Base-by-base conservation (phyloP, 1,284 basidiomycete species). In the Apiotrichum montevideense region DNA sequence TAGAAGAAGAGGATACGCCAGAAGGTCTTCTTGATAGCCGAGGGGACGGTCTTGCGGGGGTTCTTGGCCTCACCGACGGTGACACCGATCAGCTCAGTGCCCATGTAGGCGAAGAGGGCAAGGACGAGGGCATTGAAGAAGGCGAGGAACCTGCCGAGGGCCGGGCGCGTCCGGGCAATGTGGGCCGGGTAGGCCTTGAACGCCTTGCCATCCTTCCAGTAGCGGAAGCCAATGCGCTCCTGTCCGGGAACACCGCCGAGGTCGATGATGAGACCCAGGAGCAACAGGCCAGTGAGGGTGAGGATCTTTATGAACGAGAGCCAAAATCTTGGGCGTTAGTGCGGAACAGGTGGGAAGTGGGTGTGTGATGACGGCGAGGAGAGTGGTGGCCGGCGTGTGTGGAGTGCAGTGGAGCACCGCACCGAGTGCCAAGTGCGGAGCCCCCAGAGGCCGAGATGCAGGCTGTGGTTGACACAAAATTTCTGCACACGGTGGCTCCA, bases 1-100 rank as follows among this genome's bases (percentile, higher is more conserved):
- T 89, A 90, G 80, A 90, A 90, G 52, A 89, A 75, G 35, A 82
- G 68, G 66, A 86, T 84, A 62, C 84, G 81, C 74, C 63, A 72
- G 66, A 79, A 79, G 33, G 80, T 81, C 66, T 80, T 78, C 57
- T 77, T 75, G 67, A 84, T 83, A 3, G 83, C 83, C 6, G 75
- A 75, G 4, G 84, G 83, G 52, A 85, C 81, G 46, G 81, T 81
- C 71, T 82, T 82, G 52, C 83, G 75, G 6, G 84, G 84, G 70
- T 84, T 83, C 67, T 70, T 71, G 51, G 73, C 69, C 59, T 79
- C 78, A 40, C 78, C 79, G 51, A 78, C 77, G 0, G 77, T 78
- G 29, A 80, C 77, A 65, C 77, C 77, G 52, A 79, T 74, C 13
- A 83, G 74, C 73, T 85, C 84, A 9, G 82, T 83, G 14, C 84